Evolutionary conservation across 805 yeast species (phyloP).

Genomic region (Candida anglica): DNA sequence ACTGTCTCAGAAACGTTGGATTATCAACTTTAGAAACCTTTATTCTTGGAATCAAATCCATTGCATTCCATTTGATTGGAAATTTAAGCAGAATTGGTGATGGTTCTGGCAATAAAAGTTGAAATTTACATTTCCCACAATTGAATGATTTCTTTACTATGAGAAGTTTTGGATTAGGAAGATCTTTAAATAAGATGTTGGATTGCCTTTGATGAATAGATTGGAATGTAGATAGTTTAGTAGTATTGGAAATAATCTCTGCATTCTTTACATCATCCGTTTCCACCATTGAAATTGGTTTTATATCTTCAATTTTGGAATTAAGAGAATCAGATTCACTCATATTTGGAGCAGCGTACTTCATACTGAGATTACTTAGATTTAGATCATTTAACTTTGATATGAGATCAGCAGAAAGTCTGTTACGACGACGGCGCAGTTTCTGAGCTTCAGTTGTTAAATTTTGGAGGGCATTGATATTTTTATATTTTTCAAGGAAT

Average conservation of each 20-base stretch:
- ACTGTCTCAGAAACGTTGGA: too few species aligned
- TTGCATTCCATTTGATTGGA: conserved; percentile 26
- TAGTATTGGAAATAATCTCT: conserved; percentile 6
- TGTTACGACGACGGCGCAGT: too few species aligned
- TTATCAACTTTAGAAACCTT: conserved; percentile 15
- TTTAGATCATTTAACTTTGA: background rate
- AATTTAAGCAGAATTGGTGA: conserved; percentile 27
- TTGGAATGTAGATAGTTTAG: background rate
- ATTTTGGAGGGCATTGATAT: background rate
- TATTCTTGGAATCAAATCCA: conserved; percentile 30
- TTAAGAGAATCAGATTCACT: background rate
- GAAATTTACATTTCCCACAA: conserved; percentile 27
- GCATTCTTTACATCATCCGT: conserved; percentile 2
- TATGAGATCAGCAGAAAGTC: conserved; percentile 1
- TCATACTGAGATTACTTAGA: conserved; percentile 2
- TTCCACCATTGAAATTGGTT: conserved; percentile 2
- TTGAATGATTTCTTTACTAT: conserved; percentile 18
- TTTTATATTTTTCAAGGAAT: background rate
- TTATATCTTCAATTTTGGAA: background rate
- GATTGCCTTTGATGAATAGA: conserved; percentile 5
- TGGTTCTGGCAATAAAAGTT: conserved; percentile 20
- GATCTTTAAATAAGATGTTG: conserved; percentile 1
- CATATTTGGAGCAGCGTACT: background rate
- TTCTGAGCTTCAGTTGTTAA: background rate
- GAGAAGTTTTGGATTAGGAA: conserved; percentile 24